phyloP scores from a whole-genome alignment of 2,329 filamentous ascomycete species.

The Fusarium stilboides region DNA sequence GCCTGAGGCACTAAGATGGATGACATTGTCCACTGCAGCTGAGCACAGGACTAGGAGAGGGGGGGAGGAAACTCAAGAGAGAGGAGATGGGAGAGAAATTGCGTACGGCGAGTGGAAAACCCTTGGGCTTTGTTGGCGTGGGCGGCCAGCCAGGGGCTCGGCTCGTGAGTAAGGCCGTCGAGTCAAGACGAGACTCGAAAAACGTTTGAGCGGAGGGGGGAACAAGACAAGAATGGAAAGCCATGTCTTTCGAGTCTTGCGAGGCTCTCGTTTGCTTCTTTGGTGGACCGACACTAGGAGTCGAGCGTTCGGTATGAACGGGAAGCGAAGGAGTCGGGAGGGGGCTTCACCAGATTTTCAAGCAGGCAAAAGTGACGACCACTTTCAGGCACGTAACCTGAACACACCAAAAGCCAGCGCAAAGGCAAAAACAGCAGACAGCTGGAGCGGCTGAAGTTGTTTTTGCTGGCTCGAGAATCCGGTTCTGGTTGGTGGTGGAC shows the following conservation, averaged over 20 bases:
- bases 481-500: slow-evolving; percentile 24
- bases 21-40: slow-evolving; percentile 44
- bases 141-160: slow-evolving; percentile 33
- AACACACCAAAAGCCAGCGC: slow-evolving; percentile 22
- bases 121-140: slow-evolving; percentile 35
- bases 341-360: slow-evolving; percentile 52
- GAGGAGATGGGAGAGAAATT: slow-evolving; percentile 46
- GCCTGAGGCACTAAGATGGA: slow-evolving; percentile 48
- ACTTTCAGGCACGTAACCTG: slow-evolving; percentile 43
- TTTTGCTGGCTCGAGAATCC: slow-evolving; percentile 10
- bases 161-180: slow-evolving; percentile 35
- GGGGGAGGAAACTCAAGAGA: slow-evolving; percentile 27
- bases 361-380: slow-evolving; percentile 47
- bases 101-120: slow-evolving; percentile 45
- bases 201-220: slow-evolving; percentile 15
- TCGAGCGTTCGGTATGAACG: slow-evolving; percentile 47
- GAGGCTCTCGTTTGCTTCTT: slow-evolving; percentile 25
- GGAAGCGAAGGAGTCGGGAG: slow-evolving; percentile 49
- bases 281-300: slow-evolving; percentile 45
- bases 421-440: slow-evolving; percentile 15
- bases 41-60: slow-evolving; percentile 38
- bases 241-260: slow-evolving; percentile 37
- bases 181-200: slow-evolving; percentile 26
- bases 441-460: slow-evolving; percentile 15
- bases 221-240: slow-evolving; percentile 25